Conservation (phyloP, 179 eudicot species). For the Sideroxylon spinosum region DNA sequence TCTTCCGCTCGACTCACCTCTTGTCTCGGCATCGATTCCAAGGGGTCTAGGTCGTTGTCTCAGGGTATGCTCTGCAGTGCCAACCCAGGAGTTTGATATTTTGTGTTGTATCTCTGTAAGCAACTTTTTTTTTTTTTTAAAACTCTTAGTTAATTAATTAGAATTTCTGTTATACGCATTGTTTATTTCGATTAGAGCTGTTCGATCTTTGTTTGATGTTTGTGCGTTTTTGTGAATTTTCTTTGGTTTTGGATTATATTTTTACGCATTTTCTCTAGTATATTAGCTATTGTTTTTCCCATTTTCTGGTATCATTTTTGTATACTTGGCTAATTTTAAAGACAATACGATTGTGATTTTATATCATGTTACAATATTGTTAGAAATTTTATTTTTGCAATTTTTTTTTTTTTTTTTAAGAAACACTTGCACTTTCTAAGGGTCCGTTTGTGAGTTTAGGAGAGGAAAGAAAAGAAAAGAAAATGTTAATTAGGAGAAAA, state of each 20-base stretch:
- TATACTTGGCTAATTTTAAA: neutral
- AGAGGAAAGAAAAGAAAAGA: too few relatives aligned
- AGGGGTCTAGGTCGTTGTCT: conserved; percentile 83
- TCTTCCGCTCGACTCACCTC: conserved; percentile 80
- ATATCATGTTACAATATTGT: neutral
- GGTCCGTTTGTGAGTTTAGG: too few relatives aligned
- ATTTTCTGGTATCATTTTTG: neutral
- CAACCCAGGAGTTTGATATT: conserved; percentile 88
- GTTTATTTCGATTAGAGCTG: neutral
- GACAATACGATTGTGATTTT: neutral
- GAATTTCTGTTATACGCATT: neutral
- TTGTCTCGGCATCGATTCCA: conserved; percentile 69
- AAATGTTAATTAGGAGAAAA: too few relatives aligned
- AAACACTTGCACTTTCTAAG: neutral
- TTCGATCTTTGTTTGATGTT: neutral
- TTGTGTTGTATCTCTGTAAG: conserved; percentile 62
- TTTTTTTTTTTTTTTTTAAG: neutral
- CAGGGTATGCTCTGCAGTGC: conserved; percentile 99
- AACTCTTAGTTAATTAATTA: neutral
- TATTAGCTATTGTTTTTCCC: neutral
- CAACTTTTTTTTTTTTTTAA: conserved; percentile 15
- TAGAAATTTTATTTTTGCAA: neutral
- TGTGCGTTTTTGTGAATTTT: neutral
- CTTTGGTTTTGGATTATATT: neutral
- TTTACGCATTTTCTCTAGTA: neutral